A percentile compares a stretch with the other conserved stretches of the same genome.
Evolutionary conservation across 148 eudicot genomes (phyloP).

Genomic region (Chenopodium formosanum): DNA sequence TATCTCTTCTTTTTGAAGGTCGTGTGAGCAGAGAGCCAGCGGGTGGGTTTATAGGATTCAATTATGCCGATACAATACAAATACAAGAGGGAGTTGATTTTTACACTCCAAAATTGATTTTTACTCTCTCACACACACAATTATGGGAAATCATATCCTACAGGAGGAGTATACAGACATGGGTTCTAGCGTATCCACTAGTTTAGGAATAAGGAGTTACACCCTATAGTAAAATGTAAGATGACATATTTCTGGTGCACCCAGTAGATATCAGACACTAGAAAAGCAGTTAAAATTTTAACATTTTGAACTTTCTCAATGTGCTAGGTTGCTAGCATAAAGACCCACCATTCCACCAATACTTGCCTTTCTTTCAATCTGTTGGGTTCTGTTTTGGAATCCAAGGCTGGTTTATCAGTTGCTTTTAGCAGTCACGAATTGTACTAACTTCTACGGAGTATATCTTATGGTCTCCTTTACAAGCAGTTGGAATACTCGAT

Average conservation of each 20-base stretch:
- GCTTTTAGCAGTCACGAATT: not conserved
- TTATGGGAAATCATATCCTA: too few species aligned
- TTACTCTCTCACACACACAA: too few species aligned
- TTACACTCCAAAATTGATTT: too few species aligned
- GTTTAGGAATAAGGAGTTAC: not conserved
- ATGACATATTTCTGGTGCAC: not conserved
- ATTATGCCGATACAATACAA: not conserved
- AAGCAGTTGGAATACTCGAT: not conserved
- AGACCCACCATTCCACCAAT: too few species aligned
- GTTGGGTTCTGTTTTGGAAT: not conserved
- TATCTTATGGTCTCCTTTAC: not conserved
- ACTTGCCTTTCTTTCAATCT: not conserved
- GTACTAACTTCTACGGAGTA: not conserved
- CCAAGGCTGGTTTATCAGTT: not conserved
- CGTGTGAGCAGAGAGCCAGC: not conserved
- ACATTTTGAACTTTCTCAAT: not conserved
- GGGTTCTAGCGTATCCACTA: not conserved
- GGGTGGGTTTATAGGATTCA: not conserved
- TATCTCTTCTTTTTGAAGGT: not conserved
- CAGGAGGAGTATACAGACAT: not conserved
- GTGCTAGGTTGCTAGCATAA: not conserved
- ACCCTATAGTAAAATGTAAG: not conserved
- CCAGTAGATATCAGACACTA: not conserved
- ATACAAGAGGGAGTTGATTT: too few species aligned
- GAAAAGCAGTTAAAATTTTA: too few species aligned